Base-by-base conservation (phyloP, 1,139 yeast genomes). In the Geotrichum cucujoidarum region DNA sequence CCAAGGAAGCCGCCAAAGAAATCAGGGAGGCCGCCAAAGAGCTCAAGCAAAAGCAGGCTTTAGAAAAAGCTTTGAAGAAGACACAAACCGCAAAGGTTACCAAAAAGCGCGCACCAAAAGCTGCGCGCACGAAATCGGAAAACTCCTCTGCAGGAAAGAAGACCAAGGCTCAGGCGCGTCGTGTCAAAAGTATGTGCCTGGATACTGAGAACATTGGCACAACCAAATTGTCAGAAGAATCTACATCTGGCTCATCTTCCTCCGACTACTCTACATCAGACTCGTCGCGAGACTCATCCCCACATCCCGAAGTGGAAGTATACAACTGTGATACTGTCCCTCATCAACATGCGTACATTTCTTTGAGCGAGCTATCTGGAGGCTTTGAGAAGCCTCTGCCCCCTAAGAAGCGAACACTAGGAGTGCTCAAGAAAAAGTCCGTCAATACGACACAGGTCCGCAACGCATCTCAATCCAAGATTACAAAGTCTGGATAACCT, bases 21-120 rank as follows among this genome's bases (percentile, higher is more conserved):
- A 34, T 46, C 1, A 25, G 38, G 17, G 36, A 35, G 40, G 38
- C 36, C 13, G 45, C 39, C 11, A 20, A 21, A 18, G 41, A 32
- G 24, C 34, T 46, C 1, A 48, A 47, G n/a, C 53, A 52, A 34
- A 31, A 54, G 31, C 43, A 45, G 30, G 42, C 53, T 18, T 25
- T 33, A 14, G 49, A 48, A 29, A 36, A 37, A 30, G 47, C 46
- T 17, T 46, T 34, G 31, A 35, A 36, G 22, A 34, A 41, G 37
- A 21, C 21, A n/a, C 20, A 3, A n/a, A 34, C 37, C 16, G 20
- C 43, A 13, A 35, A 42, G 40, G 34, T 36, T 7, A 35, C 33
- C n/a, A 42, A 33, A 17, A 34, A 34, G 40, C 30, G 34, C 3
- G 33, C 32, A 24, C 18, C 43, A 13, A 45, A 48, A 20, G 50